These are phyloP conservation scores for Kwoniella sp. DNA, from an alignment of 768 basidiomycete species.

Conservation along the genomic window DNA sequence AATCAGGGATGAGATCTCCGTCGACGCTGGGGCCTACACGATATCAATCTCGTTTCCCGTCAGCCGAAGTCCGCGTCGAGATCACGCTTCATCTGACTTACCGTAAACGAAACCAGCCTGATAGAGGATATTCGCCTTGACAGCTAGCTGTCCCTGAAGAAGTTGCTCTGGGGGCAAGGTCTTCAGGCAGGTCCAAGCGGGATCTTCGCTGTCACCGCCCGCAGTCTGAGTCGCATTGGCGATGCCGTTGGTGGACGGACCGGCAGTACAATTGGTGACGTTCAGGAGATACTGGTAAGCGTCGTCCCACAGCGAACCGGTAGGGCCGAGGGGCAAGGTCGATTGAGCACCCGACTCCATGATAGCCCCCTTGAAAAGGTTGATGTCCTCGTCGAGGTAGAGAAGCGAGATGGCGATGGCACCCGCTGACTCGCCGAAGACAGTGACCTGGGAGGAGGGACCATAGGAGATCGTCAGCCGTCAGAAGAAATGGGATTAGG, in stretches of 20 bases:
- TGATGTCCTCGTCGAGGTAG: slow-evolving; percentile 39
- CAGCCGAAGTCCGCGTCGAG: neutral
- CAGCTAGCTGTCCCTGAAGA: slow-evolving; percentile 37
- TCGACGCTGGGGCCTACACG: slow-evolving; percentile 46
- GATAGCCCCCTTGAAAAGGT: slow-evolving; percentile 29
- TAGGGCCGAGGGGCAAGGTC: slow-evolving; percentile 24
- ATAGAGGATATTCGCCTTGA: slow-evolving; percentile 28
- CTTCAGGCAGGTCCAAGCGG: slow-evolving; percentile 46
- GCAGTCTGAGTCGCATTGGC: slow-evolving; percentile 6
- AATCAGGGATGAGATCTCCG: slow-evolving; percentile 45
- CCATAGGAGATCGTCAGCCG: neutral
- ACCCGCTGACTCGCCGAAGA: slow-evolving; percentile 64
- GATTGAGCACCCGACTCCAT: slow-evolving; percentile 42
- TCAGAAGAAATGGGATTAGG: neutral
- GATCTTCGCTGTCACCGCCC: neutral
- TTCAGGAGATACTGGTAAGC: slow-evolving; percentile 41
- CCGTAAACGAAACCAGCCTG: slow-evolving; percentile 38
- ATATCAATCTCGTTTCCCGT: slow-evolving; percentile 5
- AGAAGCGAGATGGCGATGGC: slow-evolving; percentile 61
- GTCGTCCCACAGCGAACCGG: slow-evolving; percentile 30
- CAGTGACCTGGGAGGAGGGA: slow-evolving; percentile 55
- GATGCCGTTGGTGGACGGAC: slow-evolving; percentile 12
- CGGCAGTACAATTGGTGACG: slow-evolving; percentile 17
- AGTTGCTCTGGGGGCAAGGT: slow-evolving; percentile 33
- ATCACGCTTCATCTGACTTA: neutral